phyloP scores from a whole-genome alignment of 352 stramenopile species.

The Globisporangium iwayamae region DNA sequence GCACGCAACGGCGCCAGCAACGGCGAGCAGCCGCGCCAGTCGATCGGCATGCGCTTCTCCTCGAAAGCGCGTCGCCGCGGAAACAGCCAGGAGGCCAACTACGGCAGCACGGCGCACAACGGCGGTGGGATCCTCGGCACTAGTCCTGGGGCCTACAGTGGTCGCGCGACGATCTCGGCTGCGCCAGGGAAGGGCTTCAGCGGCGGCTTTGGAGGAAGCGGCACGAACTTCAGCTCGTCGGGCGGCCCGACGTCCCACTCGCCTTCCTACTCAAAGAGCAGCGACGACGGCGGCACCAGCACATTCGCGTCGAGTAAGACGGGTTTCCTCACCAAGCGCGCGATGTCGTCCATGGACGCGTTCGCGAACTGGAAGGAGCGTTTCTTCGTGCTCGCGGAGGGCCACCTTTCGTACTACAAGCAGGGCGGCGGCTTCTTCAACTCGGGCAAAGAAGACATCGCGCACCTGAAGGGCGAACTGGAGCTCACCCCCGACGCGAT shows the following conservation, averaged over 20 bases:
- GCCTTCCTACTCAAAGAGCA: conserved; percentile 9
- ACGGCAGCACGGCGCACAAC: conserved; percentile 26
- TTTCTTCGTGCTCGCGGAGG: conserved; percentile 84
- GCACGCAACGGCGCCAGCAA: conserved; percentile 21
- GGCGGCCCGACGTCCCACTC: conserved; percentile 13
- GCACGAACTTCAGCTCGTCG: conserved; percentile 18
- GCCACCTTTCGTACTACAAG: conserved; percentile 86
- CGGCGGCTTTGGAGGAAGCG: conserved; percentile 18
- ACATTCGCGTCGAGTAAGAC: conserved; percentile 83
- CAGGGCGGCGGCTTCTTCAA: conserved; percentile 84
- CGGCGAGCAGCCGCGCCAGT: conserved; percentile 23
- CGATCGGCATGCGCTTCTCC: conserved; percentile 65
- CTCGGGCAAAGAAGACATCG: conserved; percentile 82
- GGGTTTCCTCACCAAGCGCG: conserved; percentile 80
- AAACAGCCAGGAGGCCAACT: conserved; percentile 60
- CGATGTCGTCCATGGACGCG: conserved; percentile 85
- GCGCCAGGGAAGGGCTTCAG: conserved; percentile 37
- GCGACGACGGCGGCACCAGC: conserved; percentile 28
- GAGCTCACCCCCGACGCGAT: conserved; percentile 77
- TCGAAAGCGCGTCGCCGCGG: conserved; percentile 58
- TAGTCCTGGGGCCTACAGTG: conserved; percentile 36
- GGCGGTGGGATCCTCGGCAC: conserved; percentile 28
- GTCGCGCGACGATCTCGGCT: conserved; percentile 50
- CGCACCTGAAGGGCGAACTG: conserved; percentile 80
- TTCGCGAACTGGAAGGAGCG: conserved; percentile 88